Conservation (phyloP, 2,329 filamentous ascomycete genomes). For the Myrmaecium sp. region DNA sequence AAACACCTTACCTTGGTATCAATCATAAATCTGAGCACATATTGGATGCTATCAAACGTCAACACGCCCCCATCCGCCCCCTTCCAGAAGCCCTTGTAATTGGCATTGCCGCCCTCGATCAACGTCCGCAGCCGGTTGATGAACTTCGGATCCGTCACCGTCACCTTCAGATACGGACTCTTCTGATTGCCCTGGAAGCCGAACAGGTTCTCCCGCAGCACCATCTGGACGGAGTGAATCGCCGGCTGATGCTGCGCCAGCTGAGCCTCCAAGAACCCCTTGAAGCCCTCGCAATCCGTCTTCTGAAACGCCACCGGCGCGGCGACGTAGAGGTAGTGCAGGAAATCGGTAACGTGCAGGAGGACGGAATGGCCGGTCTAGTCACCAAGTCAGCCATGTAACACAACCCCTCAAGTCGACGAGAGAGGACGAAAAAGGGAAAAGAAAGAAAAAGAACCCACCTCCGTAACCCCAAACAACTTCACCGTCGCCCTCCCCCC, state of each 20-base stretch:
- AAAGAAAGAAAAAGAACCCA: constrained; percentile 18
- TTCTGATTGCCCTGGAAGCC: constrained; percentile 88
- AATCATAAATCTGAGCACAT: constrained; percentile 93
- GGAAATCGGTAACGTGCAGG: constrained; percentile 87
- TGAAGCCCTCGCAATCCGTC: constrained; percentile 63
- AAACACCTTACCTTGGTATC: constrained; percentile 54
- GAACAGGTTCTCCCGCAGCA: constrained; percentile 79
- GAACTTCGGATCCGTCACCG: constrained; percentile 73
- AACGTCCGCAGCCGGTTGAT: constrained; percentile 59
- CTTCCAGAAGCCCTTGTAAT: constrained; percentile 86
- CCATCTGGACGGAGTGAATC: constrained; percentile 67
- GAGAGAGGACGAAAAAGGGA: not conserved
- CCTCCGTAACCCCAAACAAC: constrained; percentile 83
- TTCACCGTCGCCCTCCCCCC: constrained; percentile 67
- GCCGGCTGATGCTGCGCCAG: constrained; percentile 55
- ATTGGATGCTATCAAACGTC: constrained; percentile 94
- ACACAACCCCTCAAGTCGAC: not conserved
- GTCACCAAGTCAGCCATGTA: constrained; percentile 7
- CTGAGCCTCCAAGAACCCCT: constrained; percentile 62
- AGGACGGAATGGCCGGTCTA: constrained; percentile 73
- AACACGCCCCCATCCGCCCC: constrained; percentile 49
- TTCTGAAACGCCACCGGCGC: constrained; percentile 69
- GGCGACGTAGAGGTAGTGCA: constrained; percentile 88
- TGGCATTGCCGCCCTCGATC: constrained; percentile 61
- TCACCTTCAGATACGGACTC: constrained; percentile 85